Percentiles rank a stretch among this genome's conserved stretches.
phyloP scores from a whole-genome alignment of 108 stramenopile species.

The Poteriospumella lacustris region DNA sequence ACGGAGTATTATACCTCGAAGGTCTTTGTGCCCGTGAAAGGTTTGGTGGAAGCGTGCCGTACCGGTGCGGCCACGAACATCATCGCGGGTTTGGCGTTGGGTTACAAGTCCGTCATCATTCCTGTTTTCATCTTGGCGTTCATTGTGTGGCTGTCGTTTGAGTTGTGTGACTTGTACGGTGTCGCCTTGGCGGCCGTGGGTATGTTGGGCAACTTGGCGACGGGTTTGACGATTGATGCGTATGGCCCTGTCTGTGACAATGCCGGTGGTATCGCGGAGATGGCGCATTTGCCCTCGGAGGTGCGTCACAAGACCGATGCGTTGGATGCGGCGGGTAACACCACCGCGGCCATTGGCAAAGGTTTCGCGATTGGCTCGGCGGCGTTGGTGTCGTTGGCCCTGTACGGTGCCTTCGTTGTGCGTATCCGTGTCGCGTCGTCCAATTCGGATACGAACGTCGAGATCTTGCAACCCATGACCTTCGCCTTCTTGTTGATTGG shows the following conservation, averaged over 20 bases:
- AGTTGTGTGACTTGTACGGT: constrained; percentile 87
- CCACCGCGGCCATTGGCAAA: constrained; percentile 98
- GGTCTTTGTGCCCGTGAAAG: constrained; percentile 83
- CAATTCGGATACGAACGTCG: constrained; percentile 65
- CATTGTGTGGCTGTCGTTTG: constrained; percentile 83
- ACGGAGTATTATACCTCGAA: constrained; percentile 99
- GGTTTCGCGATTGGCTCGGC: constrained; percentile 98
- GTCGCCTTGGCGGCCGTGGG: constrained; percentile 94
- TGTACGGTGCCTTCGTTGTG: constrained; percentile 92
- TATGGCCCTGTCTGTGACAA: constrained; percentile 98
- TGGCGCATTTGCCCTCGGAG: constrained; percentile 84
- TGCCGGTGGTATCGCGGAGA: constrained; percentile 98
- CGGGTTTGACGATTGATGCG: constrained; percentile 95
- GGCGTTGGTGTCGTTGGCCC: constrained; percentile 91
- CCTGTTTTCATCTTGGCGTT: constrained; percentile 87
- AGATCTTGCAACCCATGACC: constrained; percentile 87
- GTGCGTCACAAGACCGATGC: constrained; percentile 97
- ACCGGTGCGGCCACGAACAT: constrained; percentile 96
- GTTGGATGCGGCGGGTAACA: constrained; percentile 96
- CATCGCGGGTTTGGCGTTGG: constrained; percentile 96
- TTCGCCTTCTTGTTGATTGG: constrained; percentile 92
- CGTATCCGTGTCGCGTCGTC: constrained; percentile 73
- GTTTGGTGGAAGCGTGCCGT: constrained; percentile 86
- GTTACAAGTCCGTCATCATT: constrained; percentile 94
- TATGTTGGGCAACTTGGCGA: constrained; percentile 94